Base-by-base conservation (phyloP, 768 basidiomycete genomes). In the Suillus decipiens region DNA sequence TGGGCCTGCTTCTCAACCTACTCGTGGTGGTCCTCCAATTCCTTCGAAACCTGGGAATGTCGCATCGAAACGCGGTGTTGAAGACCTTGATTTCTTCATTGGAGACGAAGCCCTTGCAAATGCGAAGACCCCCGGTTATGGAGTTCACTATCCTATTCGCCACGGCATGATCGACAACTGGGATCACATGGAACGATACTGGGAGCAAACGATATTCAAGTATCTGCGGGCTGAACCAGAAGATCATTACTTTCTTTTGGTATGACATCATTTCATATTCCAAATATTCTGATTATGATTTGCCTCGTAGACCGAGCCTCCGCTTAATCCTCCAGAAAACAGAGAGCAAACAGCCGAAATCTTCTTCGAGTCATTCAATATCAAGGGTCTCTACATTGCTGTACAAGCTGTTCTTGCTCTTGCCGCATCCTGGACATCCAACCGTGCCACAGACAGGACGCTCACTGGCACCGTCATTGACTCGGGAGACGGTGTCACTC, bases 121-220 rank as follows among this genome's bases (percentile, higher is more conserved):
- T 73, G 88, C 90, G 43, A 98, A 95, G 81, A 98, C 96, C 0
- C 91, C 90, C 0, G 91, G 91, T 2, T 99, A 99, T 77, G 89
- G 91, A 28, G 86, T 99, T 4, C 90, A 95, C 76, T 99, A 98
- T 76, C 97, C 97, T 15, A 98, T 99, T 72, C 86, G 93, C 61
- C 97, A 99, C 72, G 96, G 96, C 31, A 90, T 93, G 90, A 96
- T 97, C 71, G 96, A 97, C 66, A 97, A 97, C 71, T 96, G 94
- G 94, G 94, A 96, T 75, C 88, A 97, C 68, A 99, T 99, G 96
- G 96, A 99, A 76, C 84, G 96, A 34, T 98, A 95, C 78, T 99
- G 97, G 97, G 95, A 97, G 76, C 96, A 99, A 82, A 93, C 91
- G 67, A 99, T 99, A 84, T 99, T 99, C 88, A 99, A 99, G 79